Conservation (phyloP, 176 grass and related monocot genomes). For the Tillandsia leiboldiana region DNA sequence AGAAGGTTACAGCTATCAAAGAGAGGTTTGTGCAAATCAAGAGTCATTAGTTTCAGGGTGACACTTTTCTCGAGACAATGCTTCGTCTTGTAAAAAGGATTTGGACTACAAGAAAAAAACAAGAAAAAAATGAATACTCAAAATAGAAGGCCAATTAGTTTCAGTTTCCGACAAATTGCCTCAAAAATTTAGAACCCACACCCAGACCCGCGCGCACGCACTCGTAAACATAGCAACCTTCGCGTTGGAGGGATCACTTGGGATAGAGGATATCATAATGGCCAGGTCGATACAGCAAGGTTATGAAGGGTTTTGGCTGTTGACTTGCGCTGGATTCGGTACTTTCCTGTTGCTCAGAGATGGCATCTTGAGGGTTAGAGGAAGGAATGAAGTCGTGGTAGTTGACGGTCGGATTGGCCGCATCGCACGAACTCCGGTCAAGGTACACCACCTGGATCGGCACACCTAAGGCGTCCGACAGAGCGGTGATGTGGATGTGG, state of each 20-base stretch:
- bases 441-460: conserved; percentile 91
- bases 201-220: no score
- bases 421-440: conserved; percentile 55
- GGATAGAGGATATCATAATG: conserved; percentile 96
- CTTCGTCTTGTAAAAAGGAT: no score
- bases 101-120: no score
- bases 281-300: conserved; percentile 82
- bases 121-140: no score
- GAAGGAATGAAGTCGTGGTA: conserved; percentile 78
- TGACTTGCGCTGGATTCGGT: conserved; percentile 2
- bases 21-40: no score
- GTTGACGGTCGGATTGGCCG: conserved; percentile 40
- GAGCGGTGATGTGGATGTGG: conserved; percentile 78
- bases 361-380: conserved; percentile 1
- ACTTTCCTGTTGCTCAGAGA: conserved; percentile 14
- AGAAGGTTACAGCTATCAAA: no score
- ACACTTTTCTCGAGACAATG: no score
- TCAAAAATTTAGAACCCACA: no score
- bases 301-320: conserved; percentile 53
- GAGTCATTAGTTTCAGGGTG: no score
- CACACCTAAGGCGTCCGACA: conserved; percentile 83
- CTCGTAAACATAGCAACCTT: no score
- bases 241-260: conserved; percentile 29
- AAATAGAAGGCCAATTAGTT: no score
- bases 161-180: no score